These are phyloP conservation scores for Glomus cerebriforme DNA, from an alignment of 192 early-diverging fungal genomes.

Conservation along the genomic window DNA sequence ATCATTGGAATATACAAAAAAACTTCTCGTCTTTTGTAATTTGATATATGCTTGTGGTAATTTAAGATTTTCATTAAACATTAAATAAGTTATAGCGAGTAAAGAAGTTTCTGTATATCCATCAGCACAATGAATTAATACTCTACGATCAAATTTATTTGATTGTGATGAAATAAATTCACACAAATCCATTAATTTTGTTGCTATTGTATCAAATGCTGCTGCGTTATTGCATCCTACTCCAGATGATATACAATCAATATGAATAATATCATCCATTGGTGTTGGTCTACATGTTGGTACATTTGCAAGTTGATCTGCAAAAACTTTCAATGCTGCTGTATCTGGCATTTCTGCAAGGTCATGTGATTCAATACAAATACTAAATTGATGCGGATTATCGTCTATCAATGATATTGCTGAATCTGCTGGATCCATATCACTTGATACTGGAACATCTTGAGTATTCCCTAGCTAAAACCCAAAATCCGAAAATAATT, in stretches of 20 bases:
- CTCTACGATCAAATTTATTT: constrained; percentile 33
- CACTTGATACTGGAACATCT: constrained; percentile 42
- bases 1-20: constrained; percentile 60
- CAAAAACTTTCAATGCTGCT: constrained; percentile 36
- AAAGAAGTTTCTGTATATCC: constrained; percentile 61
- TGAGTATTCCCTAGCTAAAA: constrained; percentile 46
- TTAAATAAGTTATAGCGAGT: constrained; percentile 48
- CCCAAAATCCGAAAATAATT: neutral
- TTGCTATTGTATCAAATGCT: constrained; percentile 33
- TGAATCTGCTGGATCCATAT: constrained; percentile 30
- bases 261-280: constrained; percentile 37
- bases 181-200: constrained; percentile 34
- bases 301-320: constrained; percentile 32
- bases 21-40: constrained; percentile 55
- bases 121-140: constrained; percentile 60
- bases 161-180: constrained; percentile 41
- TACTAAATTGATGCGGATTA: constrained; percentile 47
- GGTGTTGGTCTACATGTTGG: neutral
- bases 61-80: constrained; percentile 47
- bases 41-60: constrained; percentile 56
- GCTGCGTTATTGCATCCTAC: constrained; percentile 9
- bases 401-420: constrained; percentile 25
- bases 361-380: constrained; percentile 54
- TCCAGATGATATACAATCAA: constrained; percentile 41
- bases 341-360: constrained; percentile 45